A percentile compares a stretch with the other conserved stretches of the same genome.
Conservation (phyloP, 768 basidiomycete genomes). For the Fomitopsis pulvina region DNA sequence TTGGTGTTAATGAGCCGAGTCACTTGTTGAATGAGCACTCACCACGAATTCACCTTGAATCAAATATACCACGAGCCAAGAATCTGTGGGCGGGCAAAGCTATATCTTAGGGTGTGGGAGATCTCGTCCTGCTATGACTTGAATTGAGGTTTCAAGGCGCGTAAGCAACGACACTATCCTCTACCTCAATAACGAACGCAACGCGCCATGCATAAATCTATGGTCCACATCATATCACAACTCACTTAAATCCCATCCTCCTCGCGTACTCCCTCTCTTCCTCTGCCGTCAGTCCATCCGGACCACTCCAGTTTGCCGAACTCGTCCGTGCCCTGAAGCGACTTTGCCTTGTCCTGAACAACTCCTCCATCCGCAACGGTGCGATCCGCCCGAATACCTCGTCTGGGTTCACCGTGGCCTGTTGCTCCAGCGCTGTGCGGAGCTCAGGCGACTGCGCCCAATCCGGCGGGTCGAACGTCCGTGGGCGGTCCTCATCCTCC, state of each 20-base stretch:
- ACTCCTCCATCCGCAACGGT: constrained; percentile 86
- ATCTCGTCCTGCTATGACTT: no score
- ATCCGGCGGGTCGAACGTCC: constrained; percentile 57
- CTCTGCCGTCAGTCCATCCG: constrained; percentile 77
- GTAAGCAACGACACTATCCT: no score
- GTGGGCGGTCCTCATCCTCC: constrained; percentile 77
- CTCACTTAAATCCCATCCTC: constrained; percentile 77
- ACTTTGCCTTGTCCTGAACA: constrained; percentile 75
- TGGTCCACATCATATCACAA: no score
- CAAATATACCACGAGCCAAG: no score
- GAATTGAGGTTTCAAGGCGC: no score
- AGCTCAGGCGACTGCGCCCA: constrained; percentile 94
- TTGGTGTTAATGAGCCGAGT: no score
- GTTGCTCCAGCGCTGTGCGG: constrained; percentile 67
- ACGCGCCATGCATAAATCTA: no score
- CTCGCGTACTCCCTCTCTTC: constrained; percentile 86
- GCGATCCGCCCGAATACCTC: constrained; percentile 88
- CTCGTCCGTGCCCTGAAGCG: constrained; percentile 87
- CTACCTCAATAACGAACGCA: no score
- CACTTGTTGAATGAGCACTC: no score
- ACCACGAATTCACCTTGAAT: no score
- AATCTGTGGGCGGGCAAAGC: no score
- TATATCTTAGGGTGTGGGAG: no score
- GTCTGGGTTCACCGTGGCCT: constrained; percentile 85
- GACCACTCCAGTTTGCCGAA: constrained; percentile 93